Evolutionary conservation across 75 land plant species (phyloP).

Genomic region (Selaginella moellendorffii): DNA sequence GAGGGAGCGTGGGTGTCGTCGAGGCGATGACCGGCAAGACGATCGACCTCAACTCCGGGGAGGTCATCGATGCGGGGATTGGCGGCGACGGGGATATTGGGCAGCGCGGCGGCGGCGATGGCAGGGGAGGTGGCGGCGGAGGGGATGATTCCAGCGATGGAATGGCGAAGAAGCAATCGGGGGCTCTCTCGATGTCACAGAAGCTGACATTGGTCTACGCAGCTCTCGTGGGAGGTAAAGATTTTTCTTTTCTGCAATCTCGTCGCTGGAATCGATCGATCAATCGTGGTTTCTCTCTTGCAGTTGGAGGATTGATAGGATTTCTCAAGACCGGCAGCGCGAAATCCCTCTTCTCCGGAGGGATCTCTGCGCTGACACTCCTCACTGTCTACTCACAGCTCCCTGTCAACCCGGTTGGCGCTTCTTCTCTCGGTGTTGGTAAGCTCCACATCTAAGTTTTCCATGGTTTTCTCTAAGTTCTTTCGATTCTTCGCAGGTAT

Average conservation of each 20-base stretch:
- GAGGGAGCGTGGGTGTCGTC: not conserved
- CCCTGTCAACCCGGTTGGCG: constrained; percentile 43
- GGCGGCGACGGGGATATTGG: constrained; percentile 19
- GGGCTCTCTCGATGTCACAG: constrained; percentile 66
- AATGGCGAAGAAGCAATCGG: constrained; percentile 11
- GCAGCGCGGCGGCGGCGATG: too few species aligned
- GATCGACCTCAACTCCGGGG: not conserved
- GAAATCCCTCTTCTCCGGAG: constrained; percentile 62
- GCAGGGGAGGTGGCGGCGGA: constrained; percentile 21
- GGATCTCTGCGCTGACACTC: constrained; percentile 43
- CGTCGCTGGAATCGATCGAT: not conserved
- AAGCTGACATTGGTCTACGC: constrained; percentile 82
- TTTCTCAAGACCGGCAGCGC: constrained; percentile 55
- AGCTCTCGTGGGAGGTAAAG: constrained; percentile 61
- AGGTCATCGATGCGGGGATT: constrained; percentile 12
- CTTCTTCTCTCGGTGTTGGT: constrained; percentile 73
- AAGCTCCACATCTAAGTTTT: not conserved
- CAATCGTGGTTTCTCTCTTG: constrained; percentile 4
- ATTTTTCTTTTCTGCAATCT: too few species aligned
- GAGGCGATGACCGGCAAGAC: not conserved
- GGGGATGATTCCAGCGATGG: constrained; percentile 20
- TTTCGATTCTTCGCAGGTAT: constrained; percentile 32
- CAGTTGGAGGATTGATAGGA: constrained; percentile 78
- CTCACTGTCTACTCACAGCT: constrained; percentile 49
- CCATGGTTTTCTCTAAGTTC: not conserved